These are phyloP conservation scores for Vitis labrusca DNA, from an alignment of 164 flowering plant species.

Conservation along the genomic window DNA sequence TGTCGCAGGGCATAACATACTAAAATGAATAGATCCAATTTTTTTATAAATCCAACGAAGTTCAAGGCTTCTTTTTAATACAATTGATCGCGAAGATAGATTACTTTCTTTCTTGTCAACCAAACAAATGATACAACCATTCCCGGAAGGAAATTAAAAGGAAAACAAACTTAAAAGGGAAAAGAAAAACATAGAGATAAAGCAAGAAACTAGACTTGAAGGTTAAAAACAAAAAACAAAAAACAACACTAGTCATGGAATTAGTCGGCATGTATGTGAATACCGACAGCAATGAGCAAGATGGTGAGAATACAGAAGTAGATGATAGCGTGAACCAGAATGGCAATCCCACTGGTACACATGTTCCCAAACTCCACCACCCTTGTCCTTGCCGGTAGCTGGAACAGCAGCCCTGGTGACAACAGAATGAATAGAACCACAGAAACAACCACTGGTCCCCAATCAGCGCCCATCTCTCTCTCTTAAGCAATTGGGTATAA, in stretches of 20 bases:
- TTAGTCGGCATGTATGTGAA: slow-evolving; percentile 55
- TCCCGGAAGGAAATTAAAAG: no score
- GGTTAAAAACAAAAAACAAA: slow-evolving; percentile 1
- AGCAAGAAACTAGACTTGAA: no score
- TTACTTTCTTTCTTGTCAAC: no score
- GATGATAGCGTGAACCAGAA: slow-evolving; percentile 60
- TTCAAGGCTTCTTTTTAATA: no score
- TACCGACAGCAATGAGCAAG: slow-evolving; percentile 59
- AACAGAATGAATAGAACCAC: slow-evolving; percentile 61
- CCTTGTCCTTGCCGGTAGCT: slow-evolving; percentile 62
- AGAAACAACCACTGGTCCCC: slow-evolving; percentile 66
- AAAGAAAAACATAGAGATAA: no score
- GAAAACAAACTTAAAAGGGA: no score
- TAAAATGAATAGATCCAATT: no score
- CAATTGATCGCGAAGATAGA: no score
- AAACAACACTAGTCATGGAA: not conserved
- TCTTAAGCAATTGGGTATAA: not conserved
- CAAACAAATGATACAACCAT: no score
- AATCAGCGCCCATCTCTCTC: slow-evolving; percentile 53
- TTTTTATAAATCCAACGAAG: no score
- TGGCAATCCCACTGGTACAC: slow-evolving; percentile 70
- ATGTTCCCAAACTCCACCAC: slow-evolving; percentile 78
- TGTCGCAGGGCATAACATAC: no score
- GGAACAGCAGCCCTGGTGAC: slow-evolving; percentile 72
- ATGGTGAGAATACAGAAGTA: slow-evolving; percentile 60